Conservation (phyloP, 768 basidiomycete genomes). For the Mycena albidolilacea region DNA sequence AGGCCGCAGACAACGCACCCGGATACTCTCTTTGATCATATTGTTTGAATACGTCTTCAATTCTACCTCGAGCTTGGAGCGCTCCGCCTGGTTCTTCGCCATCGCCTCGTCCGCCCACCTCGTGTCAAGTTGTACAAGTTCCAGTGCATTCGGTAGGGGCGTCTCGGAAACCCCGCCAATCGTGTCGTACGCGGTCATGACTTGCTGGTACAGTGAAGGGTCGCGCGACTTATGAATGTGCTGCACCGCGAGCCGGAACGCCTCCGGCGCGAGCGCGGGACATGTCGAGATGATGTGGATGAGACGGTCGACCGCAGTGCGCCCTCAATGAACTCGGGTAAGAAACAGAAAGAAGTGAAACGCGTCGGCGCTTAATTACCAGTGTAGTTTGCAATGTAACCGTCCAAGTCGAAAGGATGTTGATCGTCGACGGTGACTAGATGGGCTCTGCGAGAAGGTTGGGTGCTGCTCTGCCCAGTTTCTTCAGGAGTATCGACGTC, state of each 20-base stretch:
- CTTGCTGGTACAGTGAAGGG: conserved; percentile 67
- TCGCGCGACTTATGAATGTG: conserved; percentile 81
- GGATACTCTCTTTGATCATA: conserved; percentile 98
- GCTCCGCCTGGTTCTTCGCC: conserved; percentile 79
- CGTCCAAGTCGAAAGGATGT: conserved; percentile 91
- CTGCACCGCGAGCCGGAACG: conserved; percentile 75
- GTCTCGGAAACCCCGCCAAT: conserved; percentile 51
- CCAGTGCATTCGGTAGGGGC: conserved; percentile 60
- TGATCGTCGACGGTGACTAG: conserved; percentile 76
- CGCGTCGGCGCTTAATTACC: conserved; percentile 58
- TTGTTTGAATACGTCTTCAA: conserved; percentile 95
- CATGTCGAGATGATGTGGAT: conserved; percentile 75
- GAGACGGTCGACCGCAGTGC: conserved; percentile 82
- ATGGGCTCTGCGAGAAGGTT: conserved; percentile 43
- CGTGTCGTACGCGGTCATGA: conserved; percentile 70
- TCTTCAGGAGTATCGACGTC: conserved; percentile 55
- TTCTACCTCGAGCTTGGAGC: conserved; percentile 91
- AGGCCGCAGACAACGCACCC: conserved; percentile 64
- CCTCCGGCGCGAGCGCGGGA: conserved; percentile 80
- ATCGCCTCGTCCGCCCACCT: conserved; percentile 82
- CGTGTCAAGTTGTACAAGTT: conserved; percentile 70
- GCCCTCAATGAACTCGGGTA: conserved; percentile 59
- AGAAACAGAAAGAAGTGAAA: conserved; percentile 5
- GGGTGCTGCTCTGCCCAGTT: conserved; percentile 43
- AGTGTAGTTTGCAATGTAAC: conserved; percentile 82